Evolutionary conservation across 257 asterid species (phyloP).

Genomic region (Euphrasia confusa): DNA sequence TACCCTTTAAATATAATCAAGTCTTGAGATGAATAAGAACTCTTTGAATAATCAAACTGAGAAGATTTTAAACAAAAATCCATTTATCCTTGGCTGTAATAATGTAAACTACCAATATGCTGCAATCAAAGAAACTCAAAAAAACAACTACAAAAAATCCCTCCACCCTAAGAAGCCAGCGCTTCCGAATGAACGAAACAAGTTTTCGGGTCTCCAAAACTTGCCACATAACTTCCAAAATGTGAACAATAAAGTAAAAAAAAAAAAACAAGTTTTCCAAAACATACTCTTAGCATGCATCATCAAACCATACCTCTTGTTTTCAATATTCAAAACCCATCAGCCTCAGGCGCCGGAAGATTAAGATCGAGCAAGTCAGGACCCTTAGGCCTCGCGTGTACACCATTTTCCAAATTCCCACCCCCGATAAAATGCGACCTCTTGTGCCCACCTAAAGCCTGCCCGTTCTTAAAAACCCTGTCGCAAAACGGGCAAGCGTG

Average conservation of each 20-base stretch:
- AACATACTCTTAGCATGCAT: not conserved
- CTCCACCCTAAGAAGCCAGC: not conserved
- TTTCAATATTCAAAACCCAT: constrained; percentile 20
- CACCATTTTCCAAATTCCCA: constrained; percentile 34
- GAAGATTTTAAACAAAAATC: not conserved
- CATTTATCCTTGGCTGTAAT: not conserved
- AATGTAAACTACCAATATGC: not conserved
- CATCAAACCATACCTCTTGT: not conserved
- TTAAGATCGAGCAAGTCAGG: constrained; percentile 71
- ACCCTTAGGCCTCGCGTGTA: constrained; percentile 23
- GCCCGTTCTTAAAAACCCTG: constrained; percentile 87
- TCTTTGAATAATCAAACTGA: not conserved
- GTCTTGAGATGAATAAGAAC: not conserved
- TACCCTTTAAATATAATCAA: not conserved
- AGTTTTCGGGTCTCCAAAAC: constrained; percentile 13
- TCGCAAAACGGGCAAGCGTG: constrained; percentile 78
- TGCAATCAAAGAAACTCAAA: constrained; percentile 11
- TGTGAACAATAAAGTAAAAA: not conserved
- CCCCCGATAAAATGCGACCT: constrained; percentile 79
- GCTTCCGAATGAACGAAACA: not conserved
- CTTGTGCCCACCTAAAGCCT: constrained; percentile 95
- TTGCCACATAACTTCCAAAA: not conserved
- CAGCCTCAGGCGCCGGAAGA: constrained; percentile 76
- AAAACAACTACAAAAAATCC: constrained; percentile 24
- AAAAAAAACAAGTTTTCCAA: not conserved